These are phyloP conservation scores for Cornus florida DNA, from an alignment of 148 eudicot species.

Conservation along the genomic window DNA sequence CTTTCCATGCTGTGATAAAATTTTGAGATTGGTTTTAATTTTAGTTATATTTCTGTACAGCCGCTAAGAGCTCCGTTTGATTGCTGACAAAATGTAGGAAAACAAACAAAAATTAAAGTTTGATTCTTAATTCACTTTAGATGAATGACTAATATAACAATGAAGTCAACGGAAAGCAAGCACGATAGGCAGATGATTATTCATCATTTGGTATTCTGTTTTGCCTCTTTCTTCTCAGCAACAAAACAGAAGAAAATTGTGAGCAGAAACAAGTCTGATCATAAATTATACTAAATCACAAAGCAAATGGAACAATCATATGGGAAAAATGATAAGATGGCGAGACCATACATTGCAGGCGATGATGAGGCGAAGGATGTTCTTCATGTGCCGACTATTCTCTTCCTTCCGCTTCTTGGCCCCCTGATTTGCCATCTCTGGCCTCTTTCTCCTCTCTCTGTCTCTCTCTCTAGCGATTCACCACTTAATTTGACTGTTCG, in stretches of 20 bases:
- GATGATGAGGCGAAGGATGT: slow-evolving; percentile 51
- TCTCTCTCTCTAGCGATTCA: neutral
- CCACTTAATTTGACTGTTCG: neutral
- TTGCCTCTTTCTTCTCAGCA: no score
- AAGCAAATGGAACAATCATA: neutral
- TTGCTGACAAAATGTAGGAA: no score
- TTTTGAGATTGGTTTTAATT: no score
- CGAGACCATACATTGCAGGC: slow-evolving; percentile 37
- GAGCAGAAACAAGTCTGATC: neutral
- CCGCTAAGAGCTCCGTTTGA: neutral
- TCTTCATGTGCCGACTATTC: slow-evolving; percentile 60
- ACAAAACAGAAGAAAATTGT: neutral
- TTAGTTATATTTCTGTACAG: no score
- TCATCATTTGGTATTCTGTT: no score
- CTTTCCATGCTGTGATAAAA: no score
- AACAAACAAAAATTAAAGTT: neutral
- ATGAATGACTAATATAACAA: no score
- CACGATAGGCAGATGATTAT: no score
- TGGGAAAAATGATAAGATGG: neutral
- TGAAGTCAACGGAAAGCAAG: no score
- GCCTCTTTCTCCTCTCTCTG: slow-evolving; percentile 10
- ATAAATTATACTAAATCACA: neutral
- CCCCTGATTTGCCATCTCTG: slow-evolving; percentile 64
- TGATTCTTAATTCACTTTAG: no score
- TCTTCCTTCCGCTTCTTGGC: slow-evolving; percentile 72